Evolutionary conservation across 352 stramenopile genomes (phyloP).

Genomic region (Globisporangium sylvaticum): DNA sequence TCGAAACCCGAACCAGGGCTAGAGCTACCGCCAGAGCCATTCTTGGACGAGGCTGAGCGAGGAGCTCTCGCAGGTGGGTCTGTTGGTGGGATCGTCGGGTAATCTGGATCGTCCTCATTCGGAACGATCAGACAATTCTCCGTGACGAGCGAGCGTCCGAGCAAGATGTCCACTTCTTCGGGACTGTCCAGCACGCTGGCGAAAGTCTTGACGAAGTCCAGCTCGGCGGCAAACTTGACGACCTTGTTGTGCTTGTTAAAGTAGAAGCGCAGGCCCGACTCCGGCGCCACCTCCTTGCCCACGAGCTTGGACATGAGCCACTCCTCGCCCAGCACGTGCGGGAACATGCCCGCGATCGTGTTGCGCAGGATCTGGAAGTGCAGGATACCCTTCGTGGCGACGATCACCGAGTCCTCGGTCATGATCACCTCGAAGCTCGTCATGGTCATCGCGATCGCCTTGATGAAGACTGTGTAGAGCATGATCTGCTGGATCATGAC

Average conservation of each 20-base stretch:
- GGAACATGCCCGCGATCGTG: constrained; percentile 43
- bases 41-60: not conserved
- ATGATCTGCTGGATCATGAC: constrained; percentile 40
- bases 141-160: constrained; percentile 30
- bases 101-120: not conserved
- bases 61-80: not conserved
- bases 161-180: constrained; percentile 23
- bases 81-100: not conserved
- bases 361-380: constrained; percentile 42
- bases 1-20: constrained; percentile 4
- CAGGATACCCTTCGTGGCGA: constrained; percentile 25
- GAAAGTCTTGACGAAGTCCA: constrained; percentile 40
- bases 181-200: constrained; percentile 29
- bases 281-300: constrained; percentile 27
- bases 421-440: constrained; percentile 28
- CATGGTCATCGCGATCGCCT: constrained; percentile 32
- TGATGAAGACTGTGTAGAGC: constrained; percentile 39
- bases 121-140: constrained; percentile 24
- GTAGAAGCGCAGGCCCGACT: constrained; percentile 28
- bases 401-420: constrained; percentile 30
- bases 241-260: constrained; percentile 32
- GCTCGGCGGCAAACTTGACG: constrained; percentile 24
- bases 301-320: constrained; percentile 36
- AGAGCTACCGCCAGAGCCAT: not conserved
- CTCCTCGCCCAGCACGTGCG: constrained; percentile 38